phyloP scores from a whole-genome alignment of 371 early-diverging fungal genomes.

The Mortierella sp. region DNA sequence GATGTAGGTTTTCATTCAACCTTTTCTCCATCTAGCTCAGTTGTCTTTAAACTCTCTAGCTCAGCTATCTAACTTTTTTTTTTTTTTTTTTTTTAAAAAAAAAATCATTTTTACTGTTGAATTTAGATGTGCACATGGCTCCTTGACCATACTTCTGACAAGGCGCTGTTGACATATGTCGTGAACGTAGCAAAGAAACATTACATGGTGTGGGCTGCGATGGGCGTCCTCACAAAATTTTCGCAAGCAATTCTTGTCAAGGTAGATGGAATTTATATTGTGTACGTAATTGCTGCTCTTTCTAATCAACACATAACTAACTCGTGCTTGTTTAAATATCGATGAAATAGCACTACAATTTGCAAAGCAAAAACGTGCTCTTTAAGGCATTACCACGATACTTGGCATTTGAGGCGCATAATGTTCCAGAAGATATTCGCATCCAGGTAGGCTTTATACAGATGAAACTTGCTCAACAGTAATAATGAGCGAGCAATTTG shows the following conservation, averaged over 20 bases:
- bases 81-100: too few relatives aligned
- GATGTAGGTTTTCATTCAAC: slow-evolving; percentile 49
- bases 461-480: too few relatives aligned
- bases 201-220: slow-evolving; percentile 69
- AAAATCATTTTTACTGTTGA: background rate
- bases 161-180: slow-evolving; percentile 61
- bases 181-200: slow-evolving; percentile 71
- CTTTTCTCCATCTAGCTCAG: background rate
- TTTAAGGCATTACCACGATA: slow-evolving; percentile 42
- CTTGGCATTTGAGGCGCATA: slow-evolving; percentile 36
- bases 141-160: slow-evolving; percentile 71
- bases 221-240: slow-evolving; percentile 58
- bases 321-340: background rate
- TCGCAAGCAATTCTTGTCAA: slow-evolving; percentile 53
- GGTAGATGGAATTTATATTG: slow-evolving; percentile 9
- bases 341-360: slow-evolving; percentile 54
- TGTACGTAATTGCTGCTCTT: background rate
- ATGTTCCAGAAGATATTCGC: slow-evolving; percentile 53
- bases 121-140: slow-evolving; percentile 70
- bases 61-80: background rate
- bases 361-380: slow-evolving; percentile 48
- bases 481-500: background rate
- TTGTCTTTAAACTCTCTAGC: too few relatives aligned
- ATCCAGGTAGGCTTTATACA: slow-evolving; percentile 17
- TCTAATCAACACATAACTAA: background rate